Conservation (phyloP, 345 rosid species). For the Noccaea bulbosa region DNA sequence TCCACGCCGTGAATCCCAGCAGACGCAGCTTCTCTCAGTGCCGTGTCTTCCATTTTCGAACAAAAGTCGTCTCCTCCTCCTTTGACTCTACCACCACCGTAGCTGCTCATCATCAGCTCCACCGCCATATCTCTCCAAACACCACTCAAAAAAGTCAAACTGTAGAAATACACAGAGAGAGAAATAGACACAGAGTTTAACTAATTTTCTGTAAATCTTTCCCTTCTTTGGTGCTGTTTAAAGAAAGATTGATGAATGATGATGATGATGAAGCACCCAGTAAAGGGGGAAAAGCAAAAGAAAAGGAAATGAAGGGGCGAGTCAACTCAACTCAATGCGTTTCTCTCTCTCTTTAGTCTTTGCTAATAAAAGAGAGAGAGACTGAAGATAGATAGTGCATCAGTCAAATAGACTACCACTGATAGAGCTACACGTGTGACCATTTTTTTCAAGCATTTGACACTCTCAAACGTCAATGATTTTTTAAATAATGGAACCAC, state of each 20-base stretch:
- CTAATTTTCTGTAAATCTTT: not conserved
- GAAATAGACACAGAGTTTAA: not conserved
- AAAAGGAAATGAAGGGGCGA: constrained; percentile 20
- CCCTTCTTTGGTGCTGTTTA: constrained; percentile 6
- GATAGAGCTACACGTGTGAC: not conserved
- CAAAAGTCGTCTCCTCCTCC: constrained; percentile 24
- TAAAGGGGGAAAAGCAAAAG: not conserved
- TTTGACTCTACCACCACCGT: constrained; percentile 15
- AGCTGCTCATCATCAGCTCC: constrained; percentile 34
- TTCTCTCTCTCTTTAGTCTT: constrained; percentile 11
- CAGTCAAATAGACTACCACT: constrained; percentile 38
- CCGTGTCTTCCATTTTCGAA: constrained; percentile 53
- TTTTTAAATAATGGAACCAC: constrained; percentile 13
- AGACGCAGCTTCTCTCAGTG: constrained; percentile 71
- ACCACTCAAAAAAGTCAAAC: constrained; percentile 7
- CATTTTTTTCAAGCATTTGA: constrained; percentile 20
- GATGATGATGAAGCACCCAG: constrained; percentile 17
- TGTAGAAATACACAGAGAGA: too few relatives aligned
- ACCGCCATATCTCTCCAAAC: constrained; percentile 24
- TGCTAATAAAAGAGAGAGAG: not conserved
- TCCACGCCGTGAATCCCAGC: constrained; percentile 86
- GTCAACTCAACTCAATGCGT: constrained; percentile 39
- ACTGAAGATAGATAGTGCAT: constrained; percentile 23
- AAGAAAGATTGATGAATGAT: not conserved
- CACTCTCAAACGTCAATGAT: constrained; percentile 36